Conservation (phyloP, 2,329 filamentous ascomycete species). For the Apiospora rasikravindrae region DNA sequence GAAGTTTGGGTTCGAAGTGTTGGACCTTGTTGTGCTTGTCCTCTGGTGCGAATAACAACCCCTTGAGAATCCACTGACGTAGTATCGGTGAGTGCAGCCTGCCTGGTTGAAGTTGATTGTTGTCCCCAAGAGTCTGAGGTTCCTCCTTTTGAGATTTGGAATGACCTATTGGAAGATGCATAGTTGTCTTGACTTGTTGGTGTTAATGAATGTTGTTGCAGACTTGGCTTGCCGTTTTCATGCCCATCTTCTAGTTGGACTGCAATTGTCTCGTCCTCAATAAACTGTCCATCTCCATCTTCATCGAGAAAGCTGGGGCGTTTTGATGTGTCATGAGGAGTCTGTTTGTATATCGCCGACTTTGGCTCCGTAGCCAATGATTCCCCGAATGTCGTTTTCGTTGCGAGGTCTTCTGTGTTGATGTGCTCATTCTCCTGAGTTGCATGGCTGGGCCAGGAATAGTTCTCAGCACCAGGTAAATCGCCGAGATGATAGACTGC, state of each 20-base stretch:
- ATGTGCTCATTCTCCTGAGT: neutral
- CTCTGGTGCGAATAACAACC: neutral
- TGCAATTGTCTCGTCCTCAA: neutral
- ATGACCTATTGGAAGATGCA: neutral
- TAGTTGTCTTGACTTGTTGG: neutral
- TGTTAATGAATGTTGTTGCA: neutral
- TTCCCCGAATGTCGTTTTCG: neutral
- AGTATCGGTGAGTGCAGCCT: neutral
- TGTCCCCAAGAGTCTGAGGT: neutral
- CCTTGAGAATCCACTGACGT: neutral
- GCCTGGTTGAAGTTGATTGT: neutral
- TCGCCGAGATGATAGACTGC: neutral
- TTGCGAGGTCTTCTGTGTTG: neutral
- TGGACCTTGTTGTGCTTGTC: neutral
- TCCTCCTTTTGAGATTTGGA: neutral
- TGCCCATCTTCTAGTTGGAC: neutral
- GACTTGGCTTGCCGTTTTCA: neutral
- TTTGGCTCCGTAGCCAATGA: too few relatives aligned
- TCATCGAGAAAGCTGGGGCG: too few relatives aligned
- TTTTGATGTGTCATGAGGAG: neutral
- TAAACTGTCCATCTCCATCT: too few relatives aligned
- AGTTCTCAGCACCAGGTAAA: neutral
- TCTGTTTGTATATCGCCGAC: neutral
- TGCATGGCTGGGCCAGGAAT: neutral
- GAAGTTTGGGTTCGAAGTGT: neutral